Evolutionary conservation across 2,329 filamentous ascomycete genomes (phyloP).

Genomic region (Sclerotinia glacialis): DNA sequence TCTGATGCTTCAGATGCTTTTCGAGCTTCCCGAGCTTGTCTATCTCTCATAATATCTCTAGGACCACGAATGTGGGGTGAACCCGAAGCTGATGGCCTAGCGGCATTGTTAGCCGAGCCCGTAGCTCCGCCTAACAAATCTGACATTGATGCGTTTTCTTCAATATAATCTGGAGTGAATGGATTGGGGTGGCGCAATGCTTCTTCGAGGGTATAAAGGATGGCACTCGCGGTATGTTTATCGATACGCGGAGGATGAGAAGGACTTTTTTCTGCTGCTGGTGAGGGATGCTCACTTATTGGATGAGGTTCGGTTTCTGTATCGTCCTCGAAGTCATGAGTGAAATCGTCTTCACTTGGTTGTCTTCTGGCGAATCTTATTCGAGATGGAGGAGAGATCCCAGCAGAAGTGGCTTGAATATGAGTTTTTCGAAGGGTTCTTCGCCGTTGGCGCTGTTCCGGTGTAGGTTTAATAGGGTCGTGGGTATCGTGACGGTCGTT

Average conservation of each 20-base stretch:
- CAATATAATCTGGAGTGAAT: slow-evolving; percentile 79
- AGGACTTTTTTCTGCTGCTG: slow-evolving; percentile 1
- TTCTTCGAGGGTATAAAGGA: slow-evolving; percentile 90
- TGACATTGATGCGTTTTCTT: slow-evolving; percentile 91
- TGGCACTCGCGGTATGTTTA: slow-evolving; percentile 79
- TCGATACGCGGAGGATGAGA: slow-evolving; percentile 65
- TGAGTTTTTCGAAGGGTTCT: slow-evolving; percentile 35
- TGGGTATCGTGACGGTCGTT: slow-evolving; percentile 41
- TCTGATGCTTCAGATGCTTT: slow-evolving; percentile 51
- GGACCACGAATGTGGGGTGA: slow-evolving; percentile 70
- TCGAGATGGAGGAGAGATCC: slow-evolving; percentile 37
- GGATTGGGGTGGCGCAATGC: slow-evolving; percentile 76
- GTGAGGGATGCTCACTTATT: slow-evolving; percentile 22
- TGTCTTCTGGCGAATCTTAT: slow-evolving; percentile 31
- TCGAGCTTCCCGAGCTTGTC: slow-evolving; percentile 73
- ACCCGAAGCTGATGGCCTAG: slow-evolving; percentile 49
- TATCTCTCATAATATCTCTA: slow-evolving; percentile 86
- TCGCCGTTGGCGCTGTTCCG: slow-evolving; percentile 38
- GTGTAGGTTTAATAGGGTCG: slow-evolving; percentile 37
- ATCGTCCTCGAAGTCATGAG: slow-evolving; percentile 36
- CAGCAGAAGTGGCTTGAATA: slow-evolving; percentile 38
- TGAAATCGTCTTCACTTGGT: slow-evolving; percentile 26
- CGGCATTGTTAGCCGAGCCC: slow-evolving; percentile 52
- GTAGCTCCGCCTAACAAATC: slow-evolving; percentile 66
- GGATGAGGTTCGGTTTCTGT: slow-evolving; percentile 32